Base-by-base conservation (phyloP, 2,329 filamentous ascomycete species). In the Trichoderma afroharzianum region DNA sequence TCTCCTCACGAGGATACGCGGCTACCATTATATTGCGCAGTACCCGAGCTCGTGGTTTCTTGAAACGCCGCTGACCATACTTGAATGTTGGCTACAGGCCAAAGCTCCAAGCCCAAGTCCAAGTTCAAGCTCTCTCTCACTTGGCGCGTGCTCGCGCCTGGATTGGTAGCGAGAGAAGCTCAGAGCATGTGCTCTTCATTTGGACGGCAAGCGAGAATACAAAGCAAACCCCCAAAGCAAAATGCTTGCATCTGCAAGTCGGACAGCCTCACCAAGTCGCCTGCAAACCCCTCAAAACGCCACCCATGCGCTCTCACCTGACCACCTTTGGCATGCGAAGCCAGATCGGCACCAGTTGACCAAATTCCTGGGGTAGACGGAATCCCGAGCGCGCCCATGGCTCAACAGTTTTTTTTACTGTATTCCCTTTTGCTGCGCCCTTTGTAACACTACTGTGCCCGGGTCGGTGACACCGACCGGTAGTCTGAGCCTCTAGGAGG, bases 231-330 rank as follows among this genome's bases (percentile, higher is more conserved):
- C 32, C 15, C 28, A 18, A 36, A 28, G 24, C 15, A 24, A 53
- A 66, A 36, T 57, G 28, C 30, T 9, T 21, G 55, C 66, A 30
- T 26, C 39, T 43, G 53, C 33, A 47, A 59, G 64, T 28, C 64
- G 33, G 39, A 68, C 24, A 67, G 64, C 33, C 53, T 68, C 64
- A 43, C 26, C 36, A 47, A 32, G 30, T 66, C 47, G 39, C 39
- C 66, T 68, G 55, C 50, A 57, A 32, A 15, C 11, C 39, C 32
- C 39, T 39, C 30, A 33, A 28, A 61, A 68, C 66, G 66, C 66
- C 66, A 68, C 66, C 66, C 66, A 47, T 61, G 55, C 55, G 55
- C 55, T 12, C 66, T 68, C 66, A 68, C 66, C 66, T 68, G 66
- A 68, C 57, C 66, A 68, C 57, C 11, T 33, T 43, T 26, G 66